Base-by-base conservation (phyloP, 2,329 filamentous ascomycete genomes). In the Leptographium lundbergii region DNA sequence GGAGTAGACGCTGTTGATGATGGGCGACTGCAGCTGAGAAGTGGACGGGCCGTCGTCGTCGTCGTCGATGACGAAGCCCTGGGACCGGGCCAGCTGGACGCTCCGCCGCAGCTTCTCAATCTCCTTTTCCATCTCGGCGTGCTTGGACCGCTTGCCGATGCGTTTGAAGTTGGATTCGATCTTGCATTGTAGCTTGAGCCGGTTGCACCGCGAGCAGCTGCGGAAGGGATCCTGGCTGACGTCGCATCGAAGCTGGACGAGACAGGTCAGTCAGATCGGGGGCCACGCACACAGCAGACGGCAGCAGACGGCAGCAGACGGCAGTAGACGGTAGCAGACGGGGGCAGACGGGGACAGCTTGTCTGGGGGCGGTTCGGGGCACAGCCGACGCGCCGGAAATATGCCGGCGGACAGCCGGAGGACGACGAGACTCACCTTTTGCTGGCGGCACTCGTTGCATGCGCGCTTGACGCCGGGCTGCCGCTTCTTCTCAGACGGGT, bases 151-250 rank as follows among this genome's bases (percentile, higher is more conserved):
- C 75, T 94, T 94, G 63, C 88, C 71, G 22, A 91, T 78, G 65
- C 88, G 85, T 78, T 91, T 91, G 74, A 92, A 92, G 71, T 91
- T 90, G 67, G 87, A 88, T 71, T 92, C 88, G 71, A 94, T 92
- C 71, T 89, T 89, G 77, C 89, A 94, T 62, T 86, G 82, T 62
- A 92, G 84, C 72, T 87, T 88, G 68, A 91, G 81, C 66, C 89
- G 88, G 69, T 82, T 82, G 74, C 89, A 94, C 59, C 89, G 81
- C 58, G 85, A 85, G 74, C 89, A 94, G 66, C 82, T 83, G 66
- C 84, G 81, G 70, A 91, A 91, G 22, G 88, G 88, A 32, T 89
- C 87, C 72, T 91, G 87, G 65, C 88, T 77, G 65, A 92, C 88
- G 76, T 92, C 88, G 78, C 89, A 94, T 68, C 88, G 86, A 62